These are phyloP conservation scores for Cryphonectria carpinicola DNA, from an alignment of 2,329 filamentous ascomycete species.

Conservation along the genomic window DNA sequence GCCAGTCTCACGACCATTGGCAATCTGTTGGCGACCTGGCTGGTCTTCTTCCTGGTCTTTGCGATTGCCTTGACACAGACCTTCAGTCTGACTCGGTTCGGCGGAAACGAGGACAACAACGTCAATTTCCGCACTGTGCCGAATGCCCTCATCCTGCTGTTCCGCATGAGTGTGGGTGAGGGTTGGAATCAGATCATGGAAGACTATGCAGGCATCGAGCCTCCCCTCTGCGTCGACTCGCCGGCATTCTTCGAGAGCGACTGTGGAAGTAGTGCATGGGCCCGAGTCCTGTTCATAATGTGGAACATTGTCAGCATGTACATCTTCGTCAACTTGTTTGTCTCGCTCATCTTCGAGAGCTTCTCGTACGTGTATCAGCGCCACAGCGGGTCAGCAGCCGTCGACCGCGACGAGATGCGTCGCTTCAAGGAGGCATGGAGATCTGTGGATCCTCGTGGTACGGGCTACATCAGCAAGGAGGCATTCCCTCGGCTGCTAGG, in stretches of 20 bases:
- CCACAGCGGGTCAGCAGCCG: conserved; percentile 86
- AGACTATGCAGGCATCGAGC: conserved; percentile 80
- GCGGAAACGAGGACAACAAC: conserved; percentile 70
- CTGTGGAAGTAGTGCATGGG: conserved; percentile 90
- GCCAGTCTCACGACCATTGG: conserved; percentile 89
- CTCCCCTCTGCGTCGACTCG: conserved; percentile 78
- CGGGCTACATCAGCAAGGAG: conserved; percentile 88
- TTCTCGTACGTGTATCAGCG: conserved; percentile 99
- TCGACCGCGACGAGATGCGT: conserved; percentile 91
- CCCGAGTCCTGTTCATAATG: conserved; percentile 83
- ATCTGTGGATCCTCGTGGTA: conserved; percentile 88
- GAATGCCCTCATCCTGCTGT: conserved; percentile 89
- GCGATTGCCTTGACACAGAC: conserved; percentile 96
- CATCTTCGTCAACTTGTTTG: conserved; percentile 97
- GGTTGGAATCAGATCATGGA: conserved; percentile 98
- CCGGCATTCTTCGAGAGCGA: conserved; percentile 82
- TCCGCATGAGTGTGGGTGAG: conserved; percentile 90
- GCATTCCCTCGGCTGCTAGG: conserved; percentile 86
- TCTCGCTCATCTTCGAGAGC: conserved; percentile 98
- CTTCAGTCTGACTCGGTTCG: conserved; percentile 92
- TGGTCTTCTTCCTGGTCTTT: conserved; percentile 94
- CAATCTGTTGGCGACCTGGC: conserved; percentile 94
- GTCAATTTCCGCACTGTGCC: conserved; percentile 93
- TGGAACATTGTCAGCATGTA: conserved; percentile 99
- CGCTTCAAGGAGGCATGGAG: conserved; percentile 99